Conservation (phyloP, 2,329 filamentous ascomycete genomes). For the Monilinia vaccinii-corymbosi region DNA sequence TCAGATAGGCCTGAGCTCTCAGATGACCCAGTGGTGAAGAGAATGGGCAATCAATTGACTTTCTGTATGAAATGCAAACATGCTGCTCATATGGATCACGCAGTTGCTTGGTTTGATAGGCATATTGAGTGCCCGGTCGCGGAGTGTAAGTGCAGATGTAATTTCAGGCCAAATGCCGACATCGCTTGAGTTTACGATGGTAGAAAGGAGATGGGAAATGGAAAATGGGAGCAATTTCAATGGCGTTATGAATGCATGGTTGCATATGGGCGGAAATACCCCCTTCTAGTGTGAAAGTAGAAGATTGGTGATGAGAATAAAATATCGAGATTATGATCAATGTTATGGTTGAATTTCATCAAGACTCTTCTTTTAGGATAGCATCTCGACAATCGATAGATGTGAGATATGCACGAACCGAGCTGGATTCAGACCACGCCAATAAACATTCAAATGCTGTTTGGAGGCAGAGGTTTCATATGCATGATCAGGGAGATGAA, state of each 20-base stretch:
- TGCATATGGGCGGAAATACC: not conserved
- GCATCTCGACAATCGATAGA: not conserved
- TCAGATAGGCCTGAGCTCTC: slow-evolving; percentile 48
- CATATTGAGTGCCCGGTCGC: slow-evolving; percentile 60
- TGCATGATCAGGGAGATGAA: not conserved
- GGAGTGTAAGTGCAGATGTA: slow-evolving; percentile 56
- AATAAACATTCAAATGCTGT: not conserved
- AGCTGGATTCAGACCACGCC: too few relatives aligned
- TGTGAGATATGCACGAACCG: not conserved
- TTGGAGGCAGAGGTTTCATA: not conserved
- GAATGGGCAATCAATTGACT: slow-evolving; percentile 49
- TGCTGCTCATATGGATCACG: slow-evolving; percentile 58
- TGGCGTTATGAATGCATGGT: not conserved
- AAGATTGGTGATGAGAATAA: not conserved
- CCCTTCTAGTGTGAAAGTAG: not conserved
- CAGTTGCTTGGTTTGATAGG: slow-evolving; percentile 55
- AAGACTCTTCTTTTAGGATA: not conserved
- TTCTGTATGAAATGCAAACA: slow-evolving; percentile 63
- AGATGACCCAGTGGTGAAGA: slow-evolving; percentile 39
- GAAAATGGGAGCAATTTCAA: not conserved
- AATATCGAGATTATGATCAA: not conserved
- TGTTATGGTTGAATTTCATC: not conserved
- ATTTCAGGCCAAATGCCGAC: slow-evolving; percentile 13
- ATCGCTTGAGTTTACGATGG: not conserved
- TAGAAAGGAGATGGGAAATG: not conserved